Evolutionary conservation across 805 yeast genomes (phyloP).

Genomic region (Teunomyces panamensis): DNA sequence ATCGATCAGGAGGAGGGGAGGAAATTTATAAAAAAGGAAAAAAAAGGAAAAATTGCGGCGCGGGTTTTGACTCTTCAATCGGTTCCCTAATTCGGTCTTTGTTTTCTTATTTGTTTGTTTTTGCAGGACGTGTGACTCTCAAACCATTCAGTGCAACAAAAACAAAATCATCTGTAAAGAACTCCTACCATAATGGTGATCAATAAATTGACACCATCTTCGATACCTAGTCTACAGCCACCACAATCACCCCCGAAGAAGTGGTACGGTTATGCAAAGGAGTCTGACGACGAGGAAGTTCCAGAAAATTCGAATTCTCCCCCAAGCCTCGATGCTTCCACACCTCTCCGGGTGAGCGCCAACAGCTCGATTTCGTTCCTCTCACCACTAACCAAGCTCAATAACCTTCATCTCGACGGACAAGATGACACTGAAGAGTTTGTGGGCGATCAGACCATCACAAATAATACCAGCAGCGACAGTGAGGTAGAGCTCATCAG

Average conservation of each 20-base stretch:
- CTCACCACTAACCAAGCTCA: slow-evolving; percentile 36
- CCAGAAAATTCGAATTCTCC: not conserved
- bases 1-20: too few relatives aligned
- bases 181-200: not conserved
- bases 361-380: slow-evolving; percentile 16
- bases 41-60: too few relatives aligned
- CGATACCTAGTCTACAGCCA: slow-evolving; percentile 12
- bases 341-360: slow-evolving; percentile 17
- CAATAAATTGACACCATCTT: slow-evolving; percentile 5
- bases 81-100: too few relatives aligned
- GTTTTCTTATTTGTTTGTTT: too few relatives aligned
- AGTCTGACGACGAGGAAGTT: slow-evolving; percentile 8
- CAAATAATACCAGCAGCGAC: slow-evolving; percentile 18
- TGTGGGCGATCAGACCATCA: slow-evolving; percentile 28
- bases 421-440: slow-evolving; percentile 13
- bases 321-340: slow-evolving; percentile 15
- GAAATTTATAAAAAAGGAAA: too few relatives aligned
- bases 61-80: too few relatives aligned
- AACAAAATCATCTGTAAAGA: not conserved
- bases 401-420: slow-evolving; percentile 27
- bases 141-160: not conserved
- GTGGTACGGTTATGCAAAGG: slow-evolving; percentile 10
- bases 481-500: slow-evolving; percentile 7
- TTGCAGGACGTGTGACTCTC: too few relatives aligned
- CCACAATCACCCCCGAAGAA: slow-evolving; percentile 5